These are phyloP conservation scores for Diutina sp. DNA, from an alignment of 1,139 yeast genomes.

Conservation along the genomic window DNA sequence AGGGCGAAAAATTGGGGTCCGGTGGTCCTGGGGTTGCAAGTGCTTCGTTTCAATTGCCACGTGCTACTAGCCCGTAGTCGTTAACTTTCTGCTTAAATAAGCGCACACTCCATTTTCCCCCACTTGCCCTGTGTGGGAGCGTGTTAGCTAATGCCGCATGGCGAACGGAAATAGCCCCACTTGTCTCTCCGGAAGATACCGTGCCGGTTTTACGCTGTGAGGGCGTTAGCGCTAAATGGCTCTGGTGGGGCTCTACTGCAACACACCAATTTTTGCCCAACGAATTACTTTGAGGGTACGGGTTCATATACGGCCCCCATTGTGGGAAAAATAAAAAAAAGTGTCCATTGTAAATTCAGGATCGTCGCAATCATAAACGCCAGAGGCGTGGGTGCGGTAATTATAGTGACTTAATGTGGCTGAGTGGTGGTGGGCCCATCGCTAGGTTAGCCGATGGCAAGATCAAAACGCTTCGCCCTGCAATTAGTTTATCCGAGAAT, in stretches of 20 bases:
- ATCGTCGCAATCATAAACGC: too few species aligned
- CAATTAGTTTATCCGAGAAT: background rate
- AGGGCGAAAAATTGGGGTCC: too few species aligned
- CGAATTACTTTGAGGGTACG: too few species aligned
- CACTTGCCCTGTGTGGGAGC: background rate
- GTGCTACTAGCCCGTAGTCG: too few species aligned
- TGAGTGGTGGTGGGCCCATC: background rate
- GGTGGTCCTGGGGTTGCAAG: too few species aligned
- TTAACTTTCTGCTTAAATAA: background rate
- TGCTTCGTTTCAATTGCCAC: too few species aligned
- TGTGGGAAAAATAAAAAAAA: too few species aligned
- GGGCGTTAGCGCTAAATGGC: background rate
- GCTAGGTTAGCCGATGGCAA: background rate
- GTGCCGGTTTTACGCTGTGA: background rate
- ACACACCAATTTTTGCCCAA: too few species aligned
- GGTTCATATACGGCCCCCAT: too few species aligned
- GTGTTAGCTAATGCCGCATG: background rate
- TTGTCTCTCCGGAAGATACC: background rate
- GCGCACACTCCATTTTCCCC: background rate
- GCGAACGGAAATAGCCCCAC: background rate
- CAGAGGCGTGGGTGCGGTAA: too few species aligned
- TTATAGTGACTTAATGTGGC: too few species aligned
- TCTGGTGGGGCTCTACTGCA: background rate
- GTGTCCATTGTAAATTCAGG: too few species aligned
- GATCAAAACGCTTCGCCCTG: background rate